Conservation (phyloP, 768 basidiomycete genomes). For the Pisolithus orientalis region DNA sequence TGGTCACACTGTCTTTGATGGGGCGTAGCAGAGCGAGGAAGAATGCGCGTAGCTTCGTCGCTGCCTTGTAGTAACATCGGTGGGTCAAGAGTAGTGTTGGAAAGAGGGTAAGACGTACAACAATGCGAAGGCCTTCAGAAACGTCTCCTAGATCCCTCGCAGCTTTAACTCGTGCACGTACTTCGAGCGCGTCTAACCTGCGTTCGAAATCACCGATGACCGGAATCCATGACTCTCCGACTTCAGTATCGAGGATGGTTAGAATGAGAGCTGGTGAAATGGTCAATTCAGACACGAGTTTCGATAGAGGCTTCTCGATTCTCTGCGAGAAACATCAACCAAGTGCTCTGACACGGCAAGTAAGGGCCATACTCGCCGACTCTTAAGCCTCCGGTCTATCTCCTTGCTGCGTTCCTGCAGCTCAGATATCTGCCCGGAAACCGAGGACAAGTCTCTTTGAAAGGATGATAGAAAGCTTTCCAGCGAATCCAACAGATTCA, state of each 20-base stretch:
- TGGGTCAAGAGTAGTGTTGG: neutral
- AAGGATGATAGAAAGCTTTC: slow-evolving; percentile 93
- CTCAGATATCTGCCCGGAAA: slow-evolving; percentile 94
- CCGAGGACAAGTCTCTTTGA: slow-evolving; percentile 87
- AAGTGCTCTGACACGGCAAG: neutral
- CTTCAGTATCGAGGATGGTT: slow-evolving; percentile 76
- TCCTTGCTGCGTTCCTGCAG: slow-evolving; percentile 86
- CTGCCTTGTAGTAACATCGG: slow-evolving; percentile 49
- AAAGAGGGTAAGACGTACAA: slow-evolving; percentile 44
- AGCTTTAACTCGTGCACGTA: slow-evolving; percentile 79
- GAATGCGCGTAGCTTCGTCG: slow-evolving; percentile 82
- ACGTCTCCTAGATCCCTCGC: slow-evolving; percentile 79
- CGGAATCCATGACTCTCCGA: slow-evolving; percentile 84
- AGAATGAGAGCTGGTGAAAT: slow-evolving; percentile 76
- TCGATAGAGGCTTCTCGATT: slow-evolving; percentile 83
- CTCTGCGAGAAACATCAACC: slow-evolving; percentile 42
- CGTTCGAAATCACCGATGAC: slow-evolving; percentile 78
- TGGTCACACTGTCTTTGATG: slow-evolving; percentile 75
- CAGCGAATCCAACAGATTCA: slow-evolving; percentile 77
- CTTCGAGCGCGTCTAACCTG: slow-evolving; percentile 59
- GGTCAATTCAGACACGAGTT: slow-evolving; percentile 71
- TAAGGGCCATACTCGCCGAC: slow-evolving; percentile 59
- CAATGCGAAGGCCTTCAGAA: slow-evolving; percentile 81
- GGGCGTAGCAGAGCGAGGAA: slow-evolving; percentile 81
- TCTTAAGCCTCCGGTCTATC: slow-evolving; percentile 82